Evolutionary conservation across 805 yeast genomes (phyloP).

Genomic region (Sungouiella blattae): DNA sequence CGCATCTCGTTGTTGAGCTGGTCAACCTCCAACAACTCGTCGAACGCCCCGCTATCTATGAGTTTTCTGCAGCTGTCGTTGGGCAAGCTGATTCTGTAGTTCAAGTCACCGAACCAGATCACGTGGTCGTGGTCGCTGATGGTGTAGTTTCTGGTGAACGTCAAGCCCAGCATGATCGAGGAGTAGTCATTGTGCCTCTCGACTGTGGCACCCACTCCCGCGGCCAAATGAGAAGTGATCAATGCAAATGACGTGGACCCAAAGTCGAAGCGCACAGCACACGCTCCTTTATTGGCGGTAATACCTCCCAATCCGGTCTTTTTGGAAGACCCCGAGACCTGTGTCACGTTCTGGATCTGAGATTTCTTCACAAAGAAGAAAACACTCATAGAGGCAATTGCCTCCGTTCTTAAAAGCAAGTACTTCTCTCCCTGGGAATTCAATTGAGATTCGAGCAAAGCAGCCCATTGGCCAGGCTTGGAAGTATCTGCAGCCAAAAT

Average conservation of each 20-base stretch:
- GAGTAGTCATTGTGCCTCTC: conserved; percentile 86
- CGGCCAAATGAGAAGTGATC: conserved; percentile 90
- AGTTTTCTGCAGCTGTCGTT: conserved; percentile 70
- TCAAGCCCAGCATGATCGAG: conserved; percentile 68
- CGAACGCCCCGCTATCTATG: conserved; percentile 43
- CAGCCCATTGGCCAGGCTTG: conserved; percentile 77
- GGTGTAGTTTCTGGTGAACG: conserved; percentile 73
- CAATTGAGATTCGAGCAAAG: conserved; percentile 57
- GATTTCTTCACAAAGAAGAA: conserved; percentile 58
- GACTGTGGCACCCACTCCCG: conserved; percentile 76
- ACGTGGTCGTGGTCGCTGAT: conserved; percentile 81
- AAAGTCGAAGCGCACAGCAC: conserved; percentile 82
- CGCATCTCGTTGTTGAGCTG: conserved; percentile 73
- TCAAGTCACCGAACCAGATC: conserved; percentile 94
- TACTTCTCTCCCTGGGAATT: conserved; percentile 47
- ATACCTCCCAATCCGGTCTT: conserved; percentile 97
- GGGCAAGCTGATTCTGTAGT: conserved; percentile 69
- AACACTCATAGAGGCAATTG: conserved; percentile 65
- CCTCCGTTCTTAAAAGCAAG: conserved; percentile 68
- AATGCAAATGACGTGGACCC: conserved; percentile 76
- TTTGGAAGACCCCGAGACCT: conserved; percentile 91
- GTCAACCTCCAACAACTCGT: conserved; percentile 61
- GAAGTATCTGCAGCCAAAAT: conserved; percentile 83
- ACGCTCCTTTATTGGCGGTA: conserved; percentile 96
- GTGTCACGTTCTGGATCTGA: conserved; percentile 47